These are phyloP conservation scores for Cokeromyces recurvatus DNA, from an alignment of 371 early-diverging fungal genomes.

Conservation along the genomic window DNA sequence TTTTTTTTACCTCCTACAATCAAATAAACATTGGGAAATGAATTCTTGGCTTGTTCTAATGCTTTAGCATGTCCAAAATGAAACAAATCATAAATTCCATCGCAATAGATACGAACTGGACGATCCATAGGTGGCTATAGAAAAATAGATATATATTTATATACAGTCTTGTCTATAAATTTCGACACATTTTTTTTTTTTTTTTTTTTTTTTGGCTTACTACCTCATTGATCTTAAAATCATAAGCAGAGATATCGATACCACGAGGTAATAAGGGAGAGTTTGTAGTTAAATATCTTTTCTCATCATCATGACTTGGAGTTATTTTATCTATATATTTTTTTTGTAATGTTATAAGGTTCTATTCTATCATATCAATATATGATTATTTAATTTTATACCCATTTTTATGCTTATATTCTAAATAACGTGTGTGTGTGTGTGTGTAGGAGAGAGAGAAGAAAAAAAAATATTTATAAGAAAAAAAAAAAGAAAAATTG, in stretches of 20 bases:
- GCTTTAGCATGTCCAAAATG: conserved; percentile 95
- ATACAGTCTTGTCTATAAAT: not conserved
- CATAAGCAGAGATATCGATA: conserved; percentile 16
- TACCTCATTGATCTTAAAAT: conserved; percentile 22
- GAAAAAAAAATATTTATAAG: no score
- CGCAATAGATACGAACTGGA: conserved; percentile 84
- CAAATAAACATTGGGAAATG: conserved; percentile 83
- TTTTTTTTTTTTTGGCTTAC: not conserved
- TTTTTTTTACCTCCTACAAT: conserved; percentile 78
- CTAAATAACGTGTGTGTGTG: no score
- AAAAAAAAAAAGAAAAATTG: no score
- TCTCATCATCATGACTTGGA: not conserved
- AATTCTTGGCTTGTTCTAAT: conserved; percentile 93
- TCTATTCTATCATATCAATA: not conserved
- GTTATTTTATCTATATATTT: conserved; percentile 4
- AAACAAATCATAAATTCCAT: conserved; percentile 94
- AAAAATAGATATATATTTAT: not conserved
- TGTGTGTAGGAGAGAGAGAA: no score
- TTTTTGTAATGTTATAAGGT: not conserved
- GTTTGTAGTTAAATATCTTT: conserved; percentile 6
- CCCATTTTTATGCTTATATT: no score
- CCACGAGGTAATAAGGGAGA: conserved; percentile 11
- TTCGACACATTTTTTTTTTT: not conserved
- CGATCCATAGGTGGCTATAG: conserved; percentile 65
- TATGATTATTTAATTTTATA: not conserved